Evolutionary conservation across 1,139 yeast species (phyloP), one percentile per base, ranked within the genome.

Genomic region (Debaryomyces psychrophilus): DNA sequence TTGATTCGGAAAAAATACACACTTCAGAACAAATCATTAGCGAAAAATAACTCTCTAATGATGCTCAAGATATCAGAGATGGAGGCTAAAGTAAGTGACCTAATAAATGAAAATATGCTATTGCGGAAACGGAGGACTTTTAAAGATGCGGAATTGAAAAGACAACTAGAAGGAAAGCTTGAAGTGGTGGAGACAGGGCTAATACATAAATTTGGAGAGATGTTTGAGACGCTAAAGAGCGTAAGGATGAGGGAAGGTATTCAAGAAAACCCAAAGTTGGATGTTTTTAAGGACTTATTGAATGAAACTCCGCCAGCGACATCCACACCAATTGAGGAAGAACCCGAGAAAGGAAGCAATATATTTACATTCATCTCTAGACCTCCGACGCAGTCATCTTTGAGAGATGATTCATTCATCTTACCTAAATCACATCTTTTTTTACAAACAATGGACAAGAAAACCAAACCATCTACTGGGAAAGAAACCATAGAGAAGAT

Each of bases 21-120:
- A 18, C 53, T 57, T 8, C 85, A 83, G 56, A 83, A 83, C 60
- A 70, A 69, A 49, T 72, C 78, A 15, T 62, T 85, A 33, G 86
- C 87, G 0, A 76, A 73, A 52, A 77, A 76, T 46, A 83, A 83
- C 58, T 74, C 83, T 6, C 60, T 73, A 18, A 65, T 84, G 59
- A 66, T 76, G 65, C 57, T 72, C 29, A 77, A 71, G 50, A 67
- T 84, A 14, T 63, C 75, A 2, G 81, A 76, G 23, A 61, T 85
- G 61, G 88, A 84, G 57, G 56, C 62, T 11, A 75, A 69, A 49
- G 59, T 80, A 18, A 68, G 76, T 37, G 76, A 71, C 18, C 60
- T 78, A 49, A 71, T 79, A 12, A 71, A 69, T 47, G 83, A 81
- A 50, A 77, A 79, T 50, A 64, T 77, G 37, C 55, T 57, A 59